Base-by-base conservation (phyloP, 192 early-diverging fungal genomes). In the Geranomyces michiganensis region DNA sequence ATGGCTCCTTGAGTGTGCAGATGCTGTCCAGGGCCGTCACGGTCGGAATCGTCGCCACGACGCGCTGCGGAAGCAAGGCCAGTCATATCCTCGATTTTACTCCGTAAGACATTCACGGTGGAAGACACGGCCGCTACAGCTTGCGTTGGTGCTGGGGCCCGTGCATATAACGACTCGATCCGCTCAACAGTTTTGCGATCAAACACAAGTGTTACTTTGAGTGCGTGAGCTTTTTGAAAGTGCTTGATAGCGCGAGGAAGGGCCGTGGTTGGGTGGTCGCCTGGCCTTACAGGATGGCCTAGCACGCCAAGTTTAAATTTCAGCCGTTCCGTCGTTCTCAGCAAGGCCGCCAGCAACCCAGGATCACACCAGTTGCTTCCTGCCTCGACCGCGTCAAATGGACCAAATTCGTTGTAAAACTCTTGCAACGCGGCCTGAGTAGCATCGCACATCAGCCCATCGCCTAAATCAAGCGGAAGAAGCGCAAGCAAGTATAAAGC, bases 351-450 rank as follows among this genome's bases (percentile, higher is more conserved):
- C 26, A 78, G 14, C 45, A 78, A 36, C 27, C n/a, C 30, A 13
- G 72, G 77, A 61, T 70, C 67, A n/a, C 59, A 64, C 71, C 70
- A 77, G 29, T 55, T 56, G 31, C 44, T 46, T 8, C 43, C 76
- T 19, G 33, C 45, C n/a, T 72, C 56, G 46, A 67, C 62, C 24
- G 70, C 49, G 15, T 75, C 44, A 51, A 75, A 78, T 14, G 73
- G 72, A 13, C 77, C 77, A 75, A 76, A 78, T 33, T 65, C 65
- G 47, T 65, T 68, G 67, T 71, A 75, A 46, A 78, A 78, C 13
- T 31, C 22, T 55, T 67, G 24, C 45, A 78, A 36, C 0, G 56
- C 72, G 8, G 45, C 62, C 31, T 55, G n/a, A 6, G 77, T 78
- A 4, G 46, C 3, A 32, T 78, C 68, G 70, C 77, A 78, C 29